Conservation (phyloP, 148 eudicot genomes). For the Salicornia ramosissima region DNA sequence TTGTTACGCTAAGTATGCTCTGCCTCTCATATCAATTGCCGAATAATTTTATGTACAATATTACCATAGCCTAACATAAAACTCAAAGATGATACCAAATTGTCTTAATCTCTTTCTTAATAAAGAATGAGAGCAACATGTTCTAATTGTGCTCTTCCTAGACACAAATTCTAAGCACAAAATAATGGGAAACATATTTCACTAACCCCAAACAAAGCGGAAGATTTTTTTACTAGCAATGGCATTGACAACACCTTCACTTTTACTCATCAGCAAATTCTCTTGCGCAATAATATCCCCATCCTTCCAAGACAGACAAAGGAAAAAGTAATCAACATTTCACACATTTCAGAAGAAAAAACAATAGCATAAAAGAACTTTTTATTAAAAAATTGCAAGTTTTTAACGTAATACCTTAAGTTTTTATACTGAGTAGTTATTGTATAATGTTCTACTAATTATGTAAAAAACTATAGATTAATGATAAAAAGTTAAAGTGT, state of each 20-base stretch:
- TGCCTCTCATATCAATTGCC: too few relatives aligned
- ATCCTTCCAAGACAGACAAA: conserved; percentile 43
- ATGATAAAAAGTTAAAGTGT: too few relatives aligned
- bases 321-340: neutral
- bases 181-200: neutral
- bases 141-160: neutral
- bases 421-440: too few relatives aligned
- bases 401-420: too few relatives aligned
- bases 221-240: conserved; percentile 74
- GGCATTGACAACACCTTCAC: conserved; percentile 42
- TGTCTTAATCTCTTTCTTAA: too few relatives aligned
- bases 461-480: too few relatives aligned
- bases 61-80: too few relatives aligned
- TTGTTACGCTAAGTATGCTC: too few relatives aligned
- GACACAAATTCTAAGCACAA: neutral
- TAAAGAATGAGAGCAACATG: neutral
- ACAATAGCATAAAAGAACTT: neutral
- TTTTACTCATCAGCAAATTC: conserved; percentile 75
- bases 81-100: too few relatives aligned
- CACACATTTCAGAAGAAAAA: neutral
- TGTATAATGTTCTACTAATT: too few relatives aligned
- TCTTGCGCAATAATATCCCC: conserved; percentile 69
- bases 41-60: too few relatives aligned
- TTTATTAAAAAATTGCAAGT: neutral
- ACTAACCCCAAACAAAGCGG: conserved; percentile 56